Percentiles rank a stretch among this genome's conserved stretches.
Conservation (phyloP, 2,329 filamentous ascomycete species). For the Phaeosphaeria sp. region DNA sequence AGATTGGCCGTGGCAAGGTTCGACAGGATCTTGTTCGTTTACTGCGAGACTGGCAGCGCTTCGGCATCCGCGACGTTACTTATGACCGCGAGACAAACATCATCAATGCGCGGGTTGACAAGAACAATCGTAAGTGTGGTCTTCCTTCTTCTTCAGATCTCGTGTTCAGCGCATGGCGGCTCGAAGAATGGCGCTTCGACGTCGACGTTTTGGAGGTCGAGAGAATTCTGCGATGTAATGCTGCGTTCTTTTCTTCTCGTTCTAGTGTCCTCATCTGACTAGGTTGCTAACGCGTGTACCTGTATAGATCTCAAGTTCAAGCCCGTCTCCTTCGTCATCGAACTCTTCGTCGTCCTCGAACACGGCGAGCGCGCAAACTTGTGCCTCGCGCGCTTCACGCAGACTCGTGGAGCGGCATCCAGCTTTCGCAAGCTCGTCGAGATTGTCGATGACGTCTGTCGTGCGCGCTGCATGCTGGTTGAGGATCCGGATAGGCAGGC, state of each 20-base stretch:
- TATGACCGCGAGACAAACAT: slow-evolving; percentile 81
- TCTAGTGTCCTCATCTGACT: background rate
- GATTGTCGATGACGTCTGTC: slow-evolving; percentile 74
- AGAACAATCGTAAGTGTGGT: slow-evolving; percentile 74
- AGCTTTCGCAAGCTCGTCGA: slow-evolving; percentile 86
- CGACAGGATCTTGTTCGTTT: slow-evolving; percentile 79
- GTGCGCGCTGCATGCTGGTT: slow-evolving; percentile 70
- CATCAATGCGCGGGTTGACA: slow-evolving; percentile 78
- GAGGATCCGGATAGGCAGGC: slow-evolving; percentile 58
- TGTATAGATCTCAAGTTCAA: slow-evolving; percentile 77
- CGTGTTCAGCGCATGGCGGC: slow-evolving; percentile 22
- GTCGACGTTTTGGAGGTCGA: slow-evolving; percentile 24
- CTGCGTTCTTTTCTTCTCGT: slow-evolving; percentile 8
- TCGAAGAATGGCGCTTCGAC: slow-evolving; percentile 21
- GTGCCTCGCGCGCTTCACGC: slow-evolving; percentile 83
- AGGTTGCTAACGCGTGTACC: slow-evolving; percentile 15
- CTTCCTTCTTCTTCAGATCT: slow-evolving; percentile 10
- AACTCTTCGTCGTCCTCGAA: slow-evolving; percentile 89
- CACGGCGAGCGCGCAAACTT: slow-evolving; percentile 79
- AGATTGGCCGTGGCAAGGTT: slow-evolving; percentile 72
- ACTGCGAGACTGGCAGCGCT: slow-evolving; percentile 78
- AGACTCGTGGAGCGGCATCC: slow-evolving; percentile 89
- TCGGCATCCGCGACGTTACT: slow-evolving; percentile 80
- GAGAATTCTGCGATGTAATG: slow-evolving; percentile 26
- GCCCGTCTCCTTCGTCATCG: slow-evolving; percentile 84